Evolutionary conservation across 257 asterid species (phyloP).

Genomic region (Solanum pennellii): DNA sequence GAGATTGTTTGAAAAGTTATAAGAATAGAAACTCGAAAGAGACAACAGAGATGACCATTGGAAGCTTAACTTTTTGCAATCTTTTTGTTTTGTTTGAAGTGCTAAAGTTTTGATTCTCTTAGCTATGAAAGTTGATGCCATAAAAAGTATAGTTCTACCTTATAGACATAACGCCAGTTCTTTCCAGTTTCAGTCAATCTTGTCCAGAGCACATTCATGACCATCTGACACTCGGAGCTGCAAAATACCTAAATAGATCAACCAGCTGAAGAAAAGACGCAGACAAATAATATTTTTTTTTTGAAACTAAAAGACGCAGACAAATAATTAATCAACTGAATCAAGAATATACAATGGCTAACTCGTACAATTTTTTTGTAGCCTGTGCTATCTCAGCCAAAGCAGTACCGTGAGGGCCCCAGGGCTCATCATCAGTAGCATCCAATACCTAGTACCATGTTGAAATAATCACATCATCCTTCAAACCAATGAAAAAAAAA

Average conservation of each 20-base stretch:
- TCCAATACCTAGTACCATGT: conserved; percentile 55
- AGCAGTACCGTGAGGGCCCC: conserved; percentile 98
- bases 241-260: conserved; percentile 28
- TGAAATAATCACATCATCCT: neutral
- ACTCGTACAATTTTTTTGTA: conserved; percentile 68
- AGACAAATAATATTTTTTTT: neutral
- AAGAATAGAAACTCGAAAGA: neutral
- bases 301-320: neutral
- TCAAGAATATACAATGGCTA: conserved; percentile 2
- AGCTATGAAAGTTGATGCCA: neutral
- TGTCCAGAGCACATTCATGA: conserved; percentile 88
- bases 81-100: neutral
- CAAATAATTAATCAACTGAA: neutral
- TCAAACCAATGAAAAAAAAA: neutral
- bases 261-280: neutral
- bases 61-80: neutral
- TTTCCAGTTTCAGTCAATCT: conserved; percentile 76
- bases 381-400: conserved; percentile 92
- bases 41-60: neutral
- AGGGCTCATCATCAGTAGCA: conserved; percentile 94
- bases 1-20: neutral
- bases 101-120: neutral
- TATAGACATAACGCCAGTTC: conserved; percentile 85
- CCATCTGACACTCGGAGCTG: conserved; percentile 86
- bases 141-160: conserved; percentile 35